Evolutionary conservation across 2,329 filamentous ascomycete genomes (phyloP).

Genomic region (Lachnellula subtilissima): DNA sequence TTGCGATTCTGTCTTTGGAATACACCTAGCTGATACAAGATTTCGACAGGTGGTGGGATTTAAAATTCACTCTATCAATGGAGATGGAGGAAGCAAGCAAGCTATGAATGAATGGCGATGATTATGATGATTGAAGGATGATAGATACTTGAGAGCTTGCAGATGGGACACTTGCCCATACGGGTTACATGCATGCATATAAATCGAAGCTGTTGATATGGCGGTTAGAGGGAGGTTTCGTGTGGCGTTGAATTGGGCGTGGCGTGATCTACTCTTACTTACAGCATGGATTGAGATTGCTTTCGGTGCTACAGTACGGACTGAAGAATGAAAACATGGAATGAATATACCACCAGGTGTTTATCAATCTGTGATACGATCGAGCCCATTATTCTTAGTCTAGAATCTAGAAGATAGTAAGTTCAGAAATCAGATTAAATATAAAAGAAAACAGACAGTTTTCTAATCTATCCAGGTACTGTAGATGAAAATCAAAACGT

Average conservation of each 20-base stretch:
- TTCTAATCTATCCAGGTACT: too few species aligned
- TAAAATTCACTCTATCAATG: background rate
- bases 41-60: background rate
- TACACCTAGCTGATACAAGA: background rate
- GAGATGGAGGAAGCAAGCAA: background rate
- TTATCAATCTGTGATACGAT: too few species aligned
- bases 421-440: too few species aligned
- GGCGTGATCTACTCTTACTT: too few species aligned
- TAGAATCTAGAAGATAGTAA: too few species aligned
- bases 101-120: background rate
- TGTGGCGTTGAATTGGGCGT: background rate
- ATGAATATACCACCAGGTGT: too few species aligned
- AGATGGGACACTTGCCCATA: background rate
- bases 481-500: too few species aligned
- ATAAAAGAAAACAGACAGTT: too few species aligned
- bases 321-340: too few species aligned
- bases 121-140: background rate
- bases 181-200: background rate
- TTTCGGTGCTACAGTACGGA: too few species aligned
- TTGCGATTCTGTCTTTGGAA: background rate
- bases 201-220: background rate
- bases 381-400: too few species aligned
- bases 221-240: background rate
- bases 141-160: background rate
- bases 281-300: too few species aligned